Evolutionary conservation across 805 yeast genomes (phyloP), one percentile per base, ranked within the genome.

Genomic region (Starmerella gropengiesseri): DNA sequence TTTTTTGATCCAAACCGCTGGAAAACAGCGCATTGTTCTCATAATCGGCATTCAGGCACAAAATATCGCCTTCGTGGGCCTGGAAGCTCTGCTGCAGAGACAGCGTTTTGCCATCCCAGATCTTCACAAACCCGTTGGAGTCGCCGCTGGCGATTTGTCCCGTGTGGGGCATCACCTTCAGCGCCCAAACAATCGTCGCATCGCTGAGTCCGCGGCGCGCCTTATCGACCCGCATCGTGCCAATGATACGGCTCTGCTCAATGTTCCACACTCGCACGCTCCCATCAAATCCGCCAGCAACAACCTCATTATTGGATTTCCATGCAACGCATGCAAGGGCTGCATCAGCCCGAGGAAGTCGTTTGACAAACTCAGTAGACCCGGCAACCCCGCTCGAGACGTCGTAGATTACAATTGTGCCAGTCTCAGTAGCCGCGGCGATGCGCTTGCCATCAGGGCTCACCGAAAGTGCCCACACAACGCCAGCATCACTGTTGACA

Each of bases 231-330:
- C 85, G 78, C 83, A 91, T 77, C 2, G 94, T 79, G 19, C 82
- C 77, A 14, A 81, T 52, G n/a, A 89, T 62, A 54, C 93, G 70
- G 17, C 91, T 86, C 13, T 68, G 60, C 16, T 61, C 58, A 17
- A 67, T 62, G 13, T 72, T 64, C 96, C 97, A 91, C 35, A 81
- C 76, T 58, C 95, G 74, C 28, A 91, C 71, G 56, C 83, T 73
- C 18, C 95, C 98, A 61, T 91, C 97, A 1, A 95, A 83, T 61
- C 97, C 91, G 11, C 98, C 98, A 38, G 95, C 96, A 30, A 85
- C 74, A 27, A 91, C 64, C 47, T 69, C 64, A 7, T 73, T 73
- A 50, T 78, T 70, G 16, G 70, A 72, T 45, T 71, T 71, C 93
- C 95, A 91, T 42, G 81, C 72, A 31, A 91, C 60, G 43, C 84